Evolutionary conservation across 2,329 filamentous ascomycete species (phyloP).

Genomic region (Blastomyces gilchristii): DNA sequence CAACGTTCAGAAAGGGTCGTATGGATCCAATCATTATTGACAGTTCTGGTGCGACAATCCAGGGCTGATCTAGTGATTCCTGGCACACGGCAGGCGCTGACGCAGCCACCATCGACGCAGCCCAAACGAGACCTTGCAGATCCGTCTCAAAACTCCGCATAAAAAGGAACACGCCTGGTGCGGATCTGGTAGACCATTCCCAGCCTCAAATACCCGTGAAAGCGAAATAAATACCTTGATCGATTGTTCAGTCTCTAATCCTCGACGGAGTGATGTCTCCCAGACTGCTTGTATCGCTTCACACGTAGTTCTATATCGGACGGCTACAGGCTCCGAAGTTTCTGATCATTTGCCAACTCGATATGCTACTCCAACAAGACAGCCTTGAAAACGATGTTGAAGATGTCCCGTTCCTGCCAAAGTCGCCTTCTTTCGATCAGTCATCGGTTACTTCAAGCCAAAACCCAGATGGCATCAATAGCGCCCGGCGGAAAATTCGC

Average conservation of each 20-base stretch:
- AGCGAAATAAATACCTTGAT: not conserved
- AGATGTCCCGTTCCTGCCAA: constrained; percentile 24
- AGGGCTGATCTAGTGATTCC: not conserved
- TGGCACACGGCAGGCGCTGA: not conserved
- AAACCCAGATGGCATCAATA: constrained; percentile 12
- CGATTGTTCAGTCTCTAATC: not conserved
- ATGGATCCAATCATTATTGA: not conserved
- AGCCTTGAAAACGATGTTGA: constrained; percentile 20
- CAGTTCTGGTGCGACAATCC: not conserved
- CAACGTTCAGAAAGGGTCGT: not conserved
- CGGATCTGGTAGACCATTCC: not conserved
- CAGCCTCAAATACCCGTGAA: not conserved
- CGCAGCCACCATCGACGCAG: not conserved
- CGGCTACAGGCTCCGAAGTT: not conserved
- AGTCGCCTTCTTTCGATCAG: not conserved
- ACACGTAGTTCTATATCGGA: not conserved
- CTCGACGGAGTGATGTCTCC: not conserved
- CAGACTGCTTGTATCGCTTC: not conserved
- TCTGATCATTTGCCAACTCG: not conserved
- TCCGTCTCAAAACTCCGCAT: not conserved
- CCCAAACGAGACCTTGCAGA: not conserved
- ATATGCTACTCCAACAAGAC: not conserved
- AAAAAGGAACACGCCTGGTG: not conserved
- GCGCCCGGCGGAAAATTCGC: constrained; percentile 20
- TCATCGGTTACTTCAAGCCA: not conserved